A percentile compares a stretch with the other conserved stretches of the same genome.
Evolutionary conservation across 2,329 filamentous ascomycete genomes (phyloP).

Genomic region (Ascochyta viciae-villosae): DNA sequence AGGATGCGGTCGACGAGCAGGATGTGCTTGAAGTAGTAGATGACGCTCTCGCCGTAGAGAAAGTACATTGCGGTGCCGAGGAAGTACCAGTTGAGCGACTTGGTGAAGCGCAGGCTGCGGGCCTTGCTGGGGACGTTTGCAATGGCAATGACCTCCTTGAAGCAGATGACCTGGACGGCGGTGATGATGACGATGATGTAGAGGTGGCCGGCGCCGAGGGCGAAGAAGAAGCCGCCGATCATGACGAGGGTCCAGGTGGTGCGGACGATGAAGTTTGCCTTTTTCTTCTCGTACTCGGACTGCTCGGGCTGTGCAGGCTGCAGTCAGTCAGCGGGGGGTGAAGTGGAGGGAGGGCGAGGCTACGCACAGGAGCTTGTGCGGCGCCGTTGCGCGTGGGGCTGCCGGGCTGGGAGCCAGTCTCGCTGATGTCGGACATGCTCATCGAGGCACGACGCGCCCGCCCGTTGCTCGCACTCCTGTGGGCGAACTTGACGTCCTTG

Average conservation of each 20-base stretch:
- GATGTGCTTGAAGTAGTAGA: constrained; percentile 99
- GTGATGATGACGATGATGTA: constrained; percentile 96
- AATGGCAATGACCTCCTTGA: constrained; percentile 99
- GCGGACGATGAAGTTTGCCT: constrained; percentile 94
- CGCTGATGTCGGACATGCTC: constrained; percentile 75
- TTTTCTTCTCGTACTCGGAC: constrained; percentile 96
- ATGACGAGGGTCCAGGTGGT: constrained; percentile 98
- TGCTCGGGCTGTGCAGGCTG: constrained; percentile 51
- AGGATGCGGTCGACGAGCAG: constrained; percentile 93
- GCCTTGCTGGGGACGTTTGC: constrained; percentile 92
- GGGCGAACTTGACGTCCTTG: constrained; percentile 68
- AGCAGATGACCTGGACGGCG: constrained; percentile 92
- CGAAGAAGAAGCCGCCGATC: constrained; percentile 90
- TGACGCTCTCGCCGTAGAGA: constrained; percentile 96
- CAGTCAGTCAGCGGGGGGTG: constrained; percentile 26
- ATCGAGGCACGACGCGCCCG: constrained; percentile 67
- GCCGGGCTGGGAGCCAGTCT: constrained; percentile 60
- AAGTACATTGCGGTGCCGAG: constrained; percentile 99
- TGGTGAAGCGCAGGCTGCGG: constrained; percentile 89
- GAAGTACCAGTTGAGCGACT: constrained; percentile 99
- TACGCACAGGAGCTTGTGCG: not conserved
- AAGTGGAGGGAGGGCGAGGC: no score
- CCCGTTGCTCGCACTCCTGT: constrained; percentile 57
- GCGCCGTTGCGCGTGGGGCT: constrained; percentile 58
- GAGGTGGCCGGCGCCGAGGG: constrained; percentile 95